These are phyloP conservation scores for Gaultheria prostrata DNA, from an alignment of 148 eudicot species.

Conservation along the genomic window DNA sequence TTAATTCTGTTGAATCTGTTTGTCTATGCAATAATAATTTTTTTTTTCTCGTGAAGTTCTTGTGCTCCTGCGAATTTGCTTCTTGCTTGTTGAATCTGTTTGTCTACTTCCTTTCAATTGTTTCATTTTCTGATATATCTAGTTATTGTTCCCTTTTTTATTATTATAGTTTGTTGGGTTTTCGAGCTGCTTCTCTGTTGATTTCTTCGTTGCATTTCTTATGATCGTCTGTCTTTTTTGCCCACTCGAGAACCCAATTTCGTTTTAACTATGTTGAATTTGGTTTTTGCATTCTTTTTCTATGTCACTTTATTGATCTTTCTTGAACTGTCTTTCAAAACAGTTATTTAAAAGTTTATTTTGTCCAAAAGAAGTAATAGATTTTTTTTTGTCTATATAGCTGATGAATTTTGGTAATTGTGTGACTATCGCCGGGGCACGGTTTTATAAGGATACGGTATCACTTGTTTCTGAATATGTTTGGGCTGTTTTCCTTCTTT, in stretches of 20 bases:
- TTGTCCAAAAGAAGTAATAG: background rate
- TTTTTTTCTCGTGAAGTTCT: background rate
- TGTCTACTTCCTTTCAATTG: background rate
- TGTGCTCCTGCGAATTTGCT: too few relatives aligned
- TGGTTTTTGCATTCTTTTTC: background rate
- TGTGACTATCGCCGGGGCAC: background rate
- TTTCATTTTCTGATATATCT: background rate
- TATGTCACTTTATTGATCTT: constrained; percentile 10
- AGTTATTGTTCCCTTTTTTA: background rate
- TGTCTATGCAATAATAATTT: background rate
- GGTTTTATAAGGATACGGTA: background rate
- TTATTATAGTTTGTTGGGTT: background rate
- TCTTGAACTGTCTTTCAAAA: background rate
- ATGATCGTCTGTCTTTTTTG: background rate
- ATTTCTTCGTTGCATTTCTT: background rate
- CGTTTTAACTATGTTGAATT: background rate
- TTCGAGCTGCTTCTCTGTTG: background rate
- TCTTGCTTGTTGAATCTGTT: background rate
- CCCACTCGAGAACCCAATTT: background rate
- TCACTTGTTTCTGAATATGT: background rate
- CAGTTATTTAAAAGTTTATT: background rate
- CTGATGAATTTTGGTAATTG: background rate
- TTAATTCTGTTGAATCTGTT: background rate
- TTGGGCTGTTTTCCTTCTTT: background rate
- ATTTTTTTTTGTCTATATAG: background rate